These are phyloP conservation scores for Gossypium lobatum DNA, from an alignment of 441 rosid species.

Conservation along the genomic window DNA sequence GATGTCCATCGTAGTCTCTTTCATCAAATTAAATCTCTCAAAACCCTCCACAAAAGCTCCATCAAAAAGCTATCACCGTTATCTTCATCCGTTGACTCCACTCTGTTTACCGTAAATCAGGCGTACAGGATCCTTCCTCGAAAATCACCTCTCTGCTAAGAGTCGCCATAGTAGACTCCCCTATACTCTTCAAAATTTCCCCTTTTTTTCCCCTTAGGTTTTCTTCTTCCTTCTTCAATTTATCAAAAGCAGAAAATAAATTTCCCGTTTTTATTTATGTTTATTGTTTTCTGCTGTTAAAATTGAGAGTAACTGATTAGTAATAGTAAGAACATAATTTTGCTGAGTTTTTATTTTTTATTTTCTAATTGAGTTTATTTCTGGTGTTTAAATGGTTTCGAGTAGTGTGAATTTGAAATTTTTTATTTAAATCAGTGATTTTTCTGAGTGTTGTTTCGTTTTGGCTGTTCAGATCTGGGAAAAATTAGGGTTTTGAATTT, in stretches of 20 bases:
- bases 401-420: background rate
- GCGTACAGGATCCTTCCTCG: background rate
- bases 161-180: background rate
- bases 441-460: conserved; percentile 1
- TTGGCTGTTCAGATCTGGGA: conserved; percentile 47
- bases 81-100: background rate
- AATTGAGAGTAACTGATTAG: background rate
- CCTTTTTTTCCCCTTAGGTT: background rate
- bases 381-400: conserved; percentile 5
- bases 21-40: background rate
- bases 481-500: conserved; percentile 28
- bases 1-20: background rate
- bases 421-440: background rate
- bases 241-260: too few species aligned
- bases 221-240: background rate
- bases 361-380: background rate
- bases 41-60: background rate
- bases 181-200: background rate
- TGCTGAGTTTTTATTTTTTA: background rate
- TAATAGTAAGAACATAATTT: background rate
- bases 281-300: background rate
- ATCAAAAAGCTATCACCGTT: background rate
- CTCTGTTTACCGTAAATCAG: background rate
- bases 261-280: background rate
- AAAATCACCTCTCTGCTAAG: background rate